Conservation (phyloP, 306 rosid genomes). For the Alnus rubra region DNA sequence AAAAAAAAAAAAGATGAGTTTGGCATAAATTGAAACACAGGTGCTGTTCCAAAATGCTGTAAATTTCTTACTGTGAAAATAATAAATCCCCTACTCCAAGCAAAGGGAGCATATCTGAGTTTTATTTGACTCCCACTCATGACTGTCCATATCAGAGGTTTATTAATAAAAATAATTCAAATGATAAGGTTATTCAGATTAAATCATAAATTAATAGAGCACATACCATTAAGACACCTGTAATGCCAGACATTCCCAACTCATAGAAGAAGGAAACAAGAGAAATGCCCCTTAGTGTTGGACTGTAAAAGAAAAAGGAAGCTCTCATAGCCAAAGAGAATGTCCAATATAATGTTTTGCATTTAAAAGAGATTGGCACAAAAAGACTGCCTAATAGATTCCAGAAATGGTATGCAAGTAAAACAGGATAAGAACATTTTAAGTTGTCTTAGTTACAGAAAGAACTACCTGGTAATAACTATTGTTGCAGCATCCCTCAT, state of each 20-base stretch:
- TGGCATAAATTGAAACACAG: neutral
- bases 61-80: no score
- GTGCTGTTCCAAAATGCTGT: neutral
- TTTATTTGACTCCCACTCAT: neutral
- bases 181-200: neutral
- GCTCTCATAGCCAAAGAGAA: neutral
- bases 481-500: slow-evolving; percentile 62
- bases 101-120: neutral
- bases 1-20: neutral
- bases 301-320: slow-evolving; percentile 50
- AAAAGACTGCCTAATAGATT: neutral
- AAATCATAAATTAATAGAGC: neutral
- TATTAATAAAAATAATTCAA: neutral
- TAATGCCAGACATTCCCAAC: slow-evolving; percentile 81
- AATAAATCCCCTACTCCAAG: no score
- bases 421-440: neutral
- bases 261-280: slow-evolving; percentile 71
- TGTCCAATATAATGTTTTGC: neutral
- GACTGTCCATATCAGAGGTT: neutral
- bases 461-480: slow-evolving; percentile 60
- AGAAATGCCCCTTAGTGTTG: slow-evolving; percentile 67
- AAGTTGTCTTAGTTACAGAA: neutral
- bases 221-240: slow-evolving; percentile 60
- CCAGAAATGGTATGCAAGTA: neutral
- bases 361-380: neutral